Percentiles rank a stretch among this genome's conserved stretches.
Evolutionary conservation across 1,284 basidiomycete species (phyloP).

Genomic region (Fomitopsis palustris): DNA sequence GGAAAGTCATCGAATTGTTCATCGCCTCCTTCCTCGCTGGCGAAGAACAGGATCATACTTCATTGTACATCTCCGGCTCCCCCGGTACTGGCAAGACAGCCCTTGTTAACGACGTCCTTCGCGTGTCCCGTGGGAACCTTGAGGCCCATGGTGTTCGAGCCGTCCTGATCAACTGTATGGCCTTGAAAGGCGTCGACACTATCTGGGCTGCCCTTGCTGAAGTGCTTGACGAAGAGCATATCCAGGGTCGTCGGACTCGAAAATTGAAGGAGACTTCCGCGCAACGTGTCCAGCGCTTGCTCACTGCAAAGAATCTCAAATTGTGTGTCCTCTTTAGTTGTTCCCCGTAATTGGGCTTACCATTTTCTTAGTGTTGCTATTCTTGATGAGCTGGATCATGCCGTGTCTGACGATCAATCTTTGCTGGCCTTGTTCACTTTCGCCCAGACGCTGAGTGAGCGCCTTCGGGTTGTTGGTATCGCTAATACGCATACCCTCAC

Average conservation of each 20-base stretch:
- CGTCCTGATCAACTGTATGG: conserved; percentile 75
- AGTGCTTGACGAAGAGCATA: conserved; percentile 41
- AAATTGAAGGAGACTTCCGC: conserved; percentile 29
- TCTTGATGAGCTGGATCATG: conserved; percentile 78
- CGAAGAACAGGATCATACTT: conserved; percentile 30
- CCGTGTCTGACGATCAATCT: conserved; percentile 53
- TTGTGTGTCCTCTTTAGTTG: conserved; percentile 41
- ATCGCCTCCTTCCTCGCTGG: conserved; percentile 43
- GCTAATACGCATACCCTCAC: conserved; percentile 82
- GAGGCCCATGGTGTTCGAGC: conserved; percentile 41
- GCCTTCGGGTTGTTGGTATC: conserved; percentile 69
- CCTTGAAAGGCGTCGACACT: conserved; percentile 57
- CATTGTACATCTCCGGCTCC: conserved; percentile 74
- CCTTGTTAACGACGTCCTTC: conserved; percentile 63
- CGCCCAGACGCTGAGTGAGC: conserved; percentile 43
- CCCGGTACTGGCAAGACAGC: conserved; percentile 85
- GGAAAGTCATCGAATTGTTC: conserved; percentile 53
- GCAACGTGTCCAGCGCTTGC: conserved; percentile 42
- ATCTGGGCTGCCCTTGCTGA: conserved; percentile 69
- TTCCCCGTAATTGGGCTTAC: no score
- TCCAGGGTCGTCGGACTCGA: conserved; percentile 29
- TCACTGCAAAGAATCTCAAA: conserved; percentile 41
- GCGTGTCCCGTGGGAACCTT: conserved; percentile 30
- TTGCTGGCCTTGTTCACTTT: conserved; percentile 63
- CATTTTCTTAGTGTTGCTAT: conserved; percentile 53